Evolutionary conservation across 2,329 filamentous ascomycete species (phyloP).

Genomic region (Pestalotiopsis sp.): DNA sequence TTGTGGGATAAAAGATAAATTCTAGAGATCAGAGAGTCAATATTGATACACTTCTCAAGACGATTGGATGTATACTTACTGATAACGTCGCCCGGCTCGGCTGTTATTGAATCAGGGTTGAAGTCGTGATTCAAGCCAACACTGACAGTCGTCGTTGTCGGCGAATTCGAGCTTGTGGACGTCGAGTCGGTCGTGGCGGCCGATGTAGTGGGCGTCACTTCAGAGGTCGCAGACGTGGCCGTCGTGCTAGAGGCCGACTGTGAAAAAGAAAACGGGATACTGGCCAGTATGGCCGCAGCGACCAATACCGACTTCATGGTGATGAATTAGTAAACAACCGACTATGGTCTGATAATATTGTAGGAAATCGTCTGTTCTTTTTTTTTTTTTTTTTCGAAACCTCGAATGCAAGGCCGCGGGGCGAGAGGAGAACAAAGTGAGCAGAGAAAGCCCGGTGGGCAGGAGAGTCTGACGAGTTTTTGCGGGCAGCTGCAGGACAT

Average conservation of each 20-base stretch:
- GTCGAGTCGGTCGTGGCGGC: not conserved
- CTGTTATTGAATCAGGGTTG: not conserved
- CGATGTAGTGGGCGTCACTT: not conserved
- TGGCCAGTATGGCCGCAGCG: slow-evolving; percentile 1
- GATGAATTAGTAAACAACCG: not conserved
- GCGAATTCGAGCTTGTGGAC: not conserved
- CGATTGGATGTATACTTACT: not conserved
- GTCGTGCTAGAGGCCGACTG: not conserved
- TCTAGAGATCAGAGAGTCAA: not conserved
- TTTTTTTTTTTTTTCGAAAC: not conserved
- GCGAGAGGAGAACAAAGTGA: not conserved
- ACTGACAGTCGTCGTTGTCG: not conserved
- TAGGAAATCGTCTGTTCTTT: not conserved
- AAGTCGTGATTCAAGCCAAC: slow-evolving; percentile 7
- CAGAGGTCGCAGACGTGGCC: not conserved
- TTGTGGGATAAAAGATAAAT: slow-evolving; percentile 5
- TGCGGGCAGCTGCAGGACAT: not conserved
- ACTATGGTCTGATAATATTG: not conserved
- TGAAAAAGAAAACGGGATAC: not conserved
- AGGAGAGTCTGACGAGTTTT: not conserved
- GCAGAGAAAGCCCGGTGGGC: not conserved
- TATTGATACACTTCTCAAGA: not conserved
- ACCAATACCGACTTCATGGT: slow-evolving; percentile 8
- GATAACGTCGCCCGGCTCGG: not conserved
- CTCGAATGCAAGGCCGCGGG: not conserved